A percentile compares a stretch with the other conserved stretches of the same genome.
These are phyloP conservation scores for Phytophthora litchii DNA, from an alignment of 352 stramenopile species.

Conservation along the genomic window DNA sequence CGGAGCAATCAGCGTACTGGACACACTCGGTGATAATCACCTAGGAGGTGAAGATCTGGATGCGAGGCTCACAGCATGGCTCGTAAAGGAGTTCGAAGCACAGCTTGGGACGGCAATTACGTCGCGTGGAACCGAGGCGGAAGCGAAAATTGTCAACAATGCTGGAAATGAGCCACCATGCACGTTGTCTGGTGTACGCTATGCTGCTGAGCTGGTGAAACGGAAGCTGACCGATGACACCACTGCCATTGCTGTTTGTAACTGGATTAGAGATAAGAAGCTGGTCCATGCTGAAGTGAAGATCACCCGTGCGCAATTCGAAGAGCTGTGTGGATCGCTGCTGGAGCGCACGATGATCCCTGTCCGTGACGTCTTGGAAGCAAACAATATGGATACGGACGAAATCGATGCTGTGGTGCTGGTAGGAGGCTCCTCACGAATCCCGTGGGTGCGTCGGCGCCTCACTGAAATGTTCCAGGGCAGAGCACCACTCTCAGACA, in stretches of 20 bases:
- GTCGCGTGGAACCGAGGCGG: conserved; percentile 29
- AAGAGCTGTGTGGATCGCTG: conserved; percentile 49
- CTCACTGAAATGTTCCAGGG: conserved; percentile 58
- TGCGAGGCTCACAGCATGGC: conserved; percentile 88
- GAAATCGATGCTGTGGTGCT: conserved; percentile 68
- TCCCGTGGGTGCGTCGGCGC: conserved; percentile 58
- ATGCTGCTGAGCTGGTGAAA: conserved; percentile 63
- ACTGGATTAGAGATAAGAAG: conserved; percentile 22
- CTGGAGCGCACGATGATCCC: conserved; percentile 63
- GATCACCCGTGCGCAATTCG: conserved; percentile 55
- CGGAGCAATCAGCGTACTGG: conserved; percentile 96
- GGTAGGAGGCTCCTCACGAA: conserved; percentile 58
- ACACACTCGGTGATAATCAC: conserved; percentile 93
- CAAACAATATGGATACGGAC: conserved; percentile 59
- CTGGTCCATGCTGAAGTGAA: conserved; percentile 25
- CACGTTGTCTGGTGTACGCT: conserved; percentile 57
- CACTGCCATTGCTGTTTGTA: conserved; percentile 39
- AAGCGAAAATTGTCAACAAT: conserved; percentile 27
- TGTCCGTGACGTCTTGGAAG: conserved; percentile 54
- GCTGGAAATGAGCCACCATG: conserved; percentile 47
- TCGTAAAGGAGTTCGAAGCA: conserved; percentile 79
- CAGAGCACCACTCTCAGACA: conserved; percentile 49
- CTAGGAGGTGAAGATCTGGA: conserved; percentile 91
- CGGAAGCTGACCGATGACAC: conserved; percentile 43
- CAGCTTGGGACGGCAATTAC: conserved; percentile 39